These are phyloP conservation scores for Alternaria sp. DNA, from an alignment of 2,329 filamentous ascomycete genomes.

Conservation along the genomic window DNA sequence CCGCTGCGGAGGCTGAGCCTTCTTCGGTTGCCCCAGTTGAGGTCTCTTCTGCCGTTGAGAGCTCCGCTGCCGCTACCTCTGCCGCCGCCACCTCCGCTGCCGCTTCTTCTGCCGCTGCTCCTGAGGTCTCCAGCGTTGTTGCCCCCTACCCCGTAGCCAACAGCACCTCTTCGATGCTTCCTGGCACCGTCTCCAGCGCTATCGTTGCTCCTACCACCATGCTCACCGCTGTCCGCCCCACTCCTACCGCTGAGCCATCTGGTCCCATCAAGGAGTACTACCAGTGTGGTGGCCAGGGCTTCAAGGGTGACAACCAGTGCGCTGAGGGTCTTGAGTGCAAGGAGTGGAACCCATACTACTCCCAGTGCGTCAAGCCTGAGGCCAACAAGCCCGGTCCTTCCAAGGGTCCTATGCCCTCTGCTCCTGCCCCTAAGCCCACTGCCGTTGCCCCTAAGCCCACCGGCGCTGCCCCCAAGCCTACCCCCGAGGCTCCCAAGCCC, in stretches of 20 bases:
- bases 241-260: slow-evolving; percentile 22
- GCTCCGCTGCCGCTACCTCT: slow-evolving; percentile 6
- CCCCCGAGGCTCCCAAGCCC: background rate
- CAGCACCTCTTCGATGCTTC: slow-evolving; percentile 11
- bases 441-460: slow-evolving; percentile 7
- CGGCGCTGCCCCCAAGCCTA: background rate
- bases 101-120: slow-evolving; percentile 2
- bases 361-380: slow-evolving; percentile 49
- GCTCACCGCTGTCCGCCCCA: slow-evolving; percentile 28
- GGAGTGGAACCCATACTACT: slow-evolving; percentile 54
- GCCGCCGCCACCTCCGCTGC: slow-evolving; percentile 9
- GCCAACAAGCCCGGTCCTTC: slow-evolving; percentile 14
- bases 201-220: slow-evolving; percentile 26
- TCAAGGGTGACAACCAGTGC: slow-evolving; percentile 49
- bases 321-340: slow-evolving; percentile 50
- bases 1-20: slow-evolving; percentile 7
- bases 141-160: slow-evolving; percentile 16
- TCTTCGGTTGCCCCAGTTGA: slow-evolving; percentile 14
- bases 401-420: slow-evolving; percentile 14
- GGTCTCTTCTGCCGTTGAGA: slow-evolving; percentile 4
- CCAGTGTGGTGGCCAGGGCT: slow-evolving; percentile 55
- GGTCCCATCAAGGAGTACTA: slow-evolving; percentile 27
- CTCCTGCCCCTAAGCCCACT: slow-evolving; percentile 6
- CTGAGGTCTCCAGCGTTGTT: slow-evolving; percentile 1
- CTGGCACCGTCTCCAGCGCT: background rate